Evolutionary conservation across 108 stramenopile species (phyloP), one percentile per base, ranked within the genome.

Genomic region (Cylindrotheca closterium): DNA sequence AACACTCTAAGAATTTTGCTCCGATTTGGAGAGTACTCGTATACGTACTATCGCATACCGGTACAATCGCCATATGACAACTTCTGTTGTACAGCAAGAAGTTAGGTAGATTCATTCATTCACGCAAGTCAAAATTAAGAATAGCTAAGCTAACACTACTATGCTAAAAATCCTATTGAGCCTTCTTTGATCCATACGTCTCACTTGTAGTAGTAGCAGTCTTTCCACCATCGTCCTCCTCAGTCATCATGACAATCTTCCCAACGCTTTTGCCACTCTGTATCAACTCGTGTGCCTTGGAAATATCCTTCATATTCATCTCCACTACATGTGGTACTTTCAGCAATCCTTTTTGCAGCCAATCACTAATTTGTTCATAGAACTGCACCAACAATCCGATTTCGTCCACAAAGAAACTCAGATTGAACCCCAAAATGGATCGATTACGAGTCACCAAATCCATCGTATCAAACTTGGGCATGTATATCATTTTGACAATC

Each of bases 391-490:
- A 70, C 50, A 95, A 55, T 24, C 81, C 84, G 15, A 58, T 67
- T 62, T 95, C 94, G 12, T 92, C 82, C 0, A 86, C 87, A 74
- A 95, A 95, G 63, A 95, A 95, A 3, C 85, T 87, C 48, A 95
- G 72, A 62, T 95, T 95, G 75, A 95, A 95, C 2, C 90, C 88
- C 48, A 95, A 46, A 4, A 95, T 71, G 10, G 85, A 73, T 51
- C 85, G 87, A 64, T 87, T 89, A 1, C 67, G 58, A 4, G 84
- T 72, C 7, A 77, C 78, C 78, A 92, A 67, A 50, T 86, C 79
- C 94, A 95, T 95, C 12, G 90, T 77, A 63, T 95, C 90, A 72
- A 95, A 92, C 47, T 78, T 82, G 8, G 94, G 94, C 90, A 95
- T 89, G 18, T 58, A 51, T 2, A 71, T 59, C 46, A 77, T 68